Evolutionary conservation across 345 rosid genomes (phyloP).

Genomic region (Gossypioides kirkii): DNA sequence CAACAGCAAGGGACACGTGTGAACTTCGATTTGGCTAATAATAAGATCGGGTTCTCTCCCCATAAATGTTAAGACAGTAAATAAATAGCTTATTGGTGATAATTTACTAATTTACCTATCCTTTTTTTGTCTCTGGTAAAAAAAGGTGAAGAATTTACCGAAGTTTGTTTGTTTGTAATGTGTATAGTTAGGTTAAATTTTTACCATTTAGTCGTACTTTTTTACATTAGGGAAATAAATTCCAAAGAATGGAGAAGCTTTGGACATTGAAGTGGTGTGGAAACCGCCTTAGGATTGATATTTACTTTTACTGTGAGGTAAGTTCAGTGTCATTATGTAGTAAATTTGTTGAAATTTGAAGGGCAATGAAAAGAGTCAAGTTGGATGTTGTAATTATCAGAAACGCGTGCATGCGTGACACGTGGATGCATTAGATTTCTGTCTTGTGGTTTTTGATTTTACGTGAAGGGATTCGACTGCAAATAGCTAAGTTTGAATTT

Average conservation of each 20-base stretch:
- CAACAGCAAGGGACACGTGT: slow-evolving; percentile 96
- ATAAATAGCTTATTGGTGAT: not conserved
- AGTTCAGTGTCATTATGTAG: slow-evolving; percentile 1
- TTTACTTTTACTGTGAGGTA: not conserved
- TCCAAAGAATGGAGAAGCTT: not conserved
- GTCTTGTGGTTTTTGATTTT: not conserved
- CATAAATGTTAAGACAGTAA: slow-evolving; percentile 41
- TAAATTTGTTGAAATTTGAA: not conserved
- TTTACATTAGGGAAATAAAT: not conserved
- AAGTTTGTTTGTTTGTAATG: not conserved
- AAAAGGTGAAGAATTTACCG: not conserved
- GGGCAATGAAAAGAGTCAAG: too few species aligned
- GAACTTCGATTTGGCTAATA: slow-evolving; percentile 61
- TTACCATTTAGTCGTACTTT: not conserved
- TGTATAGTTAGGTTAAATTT: not conserved
- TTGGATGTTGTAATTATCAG: not conserved
- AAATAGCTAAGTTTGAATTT: not conserved
- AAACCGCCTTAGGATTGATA: too few species aligned
- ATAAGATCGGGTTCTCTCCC: slow-evolving; percentile 54
- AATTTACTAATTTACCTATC: not conserved
- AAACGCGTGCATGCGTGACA: slow-evolving; percentile 19
- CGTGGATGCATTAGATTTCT: slow-evolving; percentile 7
- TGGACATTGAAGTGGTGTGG: too few species aligned
- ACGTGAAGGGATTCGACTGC: not conserved
- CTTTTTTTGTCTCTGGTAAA: slow-evolving; percentile 3